Evolutionary conservation across 495 filamentous ascomycete genomes (phyloP), one percentile per base, ranked within the genome.

Genomic region (Talaromyces stipitatus): DNA sequence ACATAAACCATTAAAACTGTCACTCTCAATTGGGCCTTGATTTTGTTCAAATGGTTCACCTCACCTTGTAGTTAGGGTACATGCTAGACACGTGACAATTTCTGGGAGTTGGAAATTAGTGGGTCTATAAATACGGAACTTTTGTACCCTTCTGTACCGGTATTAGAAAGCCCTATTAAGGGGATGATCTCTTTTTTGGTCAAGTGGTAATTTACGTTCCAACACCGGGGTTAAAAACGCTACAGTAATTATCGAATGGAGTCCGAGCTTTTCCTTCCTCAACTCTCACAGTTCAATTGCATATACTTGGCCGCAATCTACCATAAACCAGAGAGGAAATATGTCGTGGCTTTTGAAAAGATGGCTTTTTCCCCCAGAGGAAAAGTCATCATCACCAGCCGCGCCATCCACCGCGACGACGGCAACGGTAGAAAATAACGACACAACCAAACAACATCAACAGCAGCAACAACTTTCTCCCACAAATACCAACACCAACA

Each of bases 291-390:
- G 7, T 41, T 16, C 36, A 1, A 38, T 5, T 38, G n/a, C 30
- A 18, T 38, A 38, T 47, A 11, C 43, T 8, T 12, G n/a, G 1
- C 22, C 18, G 18, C 8, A 2, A n/a, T 3, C 2, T 11, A 12
- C 4, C 45, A 26, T 26, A 26, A 2, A 26, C 14, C 0, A 24
- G 12, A 3, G 9, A 20, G 24, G 5, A 14, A 46, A 12, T 11
- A 55, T 55, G 54, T 55, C 54, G 9, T 55, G 54, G 54, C 26
- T 33, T 22, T 29, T 54, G 16, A 54, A 58, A 46, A 32, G 45
- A 46, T 55, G 28, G 36, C 45, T 54, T 1, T 18, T 24, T 20
- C 55, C 58, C 60, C 50, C 58, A 61, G 58, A 64, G 60, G 38
- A 61, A 59, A 20, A 28, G 58, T 28, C 61, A 50, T 23, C 61